Base-by-base conservation (phyloP, 805 yeast species). In the Pichia occidentalis region DNA sequence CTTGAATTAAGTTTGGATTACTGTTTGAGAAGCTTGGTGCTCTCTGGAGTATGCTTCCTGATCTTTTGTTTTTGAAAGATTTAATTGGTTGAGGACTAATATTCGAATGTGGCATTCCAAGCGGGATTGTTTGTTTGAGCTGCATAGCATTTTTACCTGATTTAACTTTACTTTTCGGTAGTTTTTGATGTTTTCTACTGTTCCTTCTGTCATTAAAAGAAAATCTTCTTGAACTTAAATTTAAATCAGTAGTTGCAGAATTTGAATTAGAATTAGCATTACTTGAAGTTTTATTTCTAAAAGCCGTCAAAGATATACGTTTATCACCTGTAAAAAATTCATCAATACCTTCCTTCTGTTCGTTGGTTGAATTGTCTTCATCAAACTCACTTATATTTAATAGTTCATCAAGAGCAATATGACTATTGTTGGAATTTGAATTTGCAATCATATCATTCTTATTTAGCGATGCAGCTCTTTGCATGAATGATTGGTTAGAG, bases 301-400 rank as follows among this genome's bases (percentile, higher is more conserved):
- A 90, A 1, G 97, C 97, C 2, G 94, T 84, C 28, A 88, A 61
- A 4, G 97, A 97, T 7, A 86, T 78, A 39, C 69, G 69, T 54
- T 71, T 73, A 53, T 53, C 55, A 16, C 44, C 48, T 24, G 36
- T 42, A 28, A 44, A 44, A 23, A 39, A 44, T 10, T 40, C 48
- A 24, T 44, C 42, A 13, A 30, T 20, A 9, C 39, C 40, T 13
- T 34, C 37, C 8, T 38, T 33, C 6, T 25, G 17, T 13, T 39
- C 43, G 3, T n/a, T 33, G 28, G 24, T 34, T 7, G 39, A 37
- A 26, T 29, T 28, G 11, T 42, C 48, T 34, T 83, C 85, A 50
- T 85, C 95, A 45, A 87, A 65, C 55, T 85, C 96, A 56, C 90
- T 81, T 63, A 90, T 81, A 56, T 90, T 86, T 51, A 90, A 68